Conservation (phyloP, 2,329 filamentous ascomycete genomes). For the Apiospora marii region DNA sequence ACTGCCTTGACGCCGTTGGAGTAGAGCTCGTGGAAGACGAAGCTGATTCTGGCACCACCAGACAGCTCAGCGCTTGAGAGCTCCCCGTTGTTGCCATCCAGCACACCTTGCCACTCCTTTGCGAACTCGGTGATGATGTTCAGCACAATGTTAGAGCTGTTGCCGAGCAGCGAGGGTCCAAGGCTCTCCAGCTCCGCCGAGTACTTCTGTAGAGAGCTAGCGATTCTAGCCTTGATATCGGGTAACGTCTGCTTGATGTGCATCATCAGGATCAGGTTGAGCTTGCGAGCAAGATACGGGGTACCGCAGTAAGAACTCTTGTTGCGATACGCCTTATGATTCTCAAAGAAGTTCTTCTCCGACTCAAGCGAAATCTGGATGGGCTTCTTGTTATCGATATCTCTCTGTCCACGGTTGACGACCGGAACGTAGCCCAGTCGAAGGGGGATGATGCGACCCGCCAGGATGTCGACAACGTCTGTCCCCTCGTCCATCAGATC, state of each 20-base stretch:
- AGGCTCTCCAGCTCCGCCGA: constrained; percentile 79
- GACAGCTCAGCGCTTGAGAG: constrained; percentile 94
- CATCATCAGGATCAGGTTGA: constrained; percentile 99
- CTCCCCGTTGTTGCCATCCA: constrained; percentile 97
- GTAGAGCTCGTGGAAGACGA: constrained; percentile 99
- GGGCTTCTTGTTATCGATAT: constrained; percentile 97
- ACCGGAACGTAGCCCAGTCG: constrained; percentile 96
- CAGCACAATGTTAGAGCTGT: constrained; percentile 94
- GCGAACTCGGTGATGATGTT: constrained; percentile 99
- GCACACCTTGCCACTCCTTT: constrained; percentile 94
- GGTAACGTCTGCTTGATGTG: constrained; percentile 99
- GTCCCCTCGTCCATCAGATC: constrained; percentile 46
- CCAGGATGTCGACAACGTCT: constrained; percentile 84
- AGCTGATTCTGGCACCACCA: constrained; percentile 96
- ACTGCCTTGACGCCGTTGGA: constrained; percentile 97
- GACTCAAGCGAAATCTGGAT: constrained; percentile 91
- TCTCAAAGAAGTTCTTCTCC: constrained; percentile 97
- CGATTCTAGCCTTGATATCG: constrained; percentile 96
- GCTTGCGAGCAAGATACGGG: constrained; percentile 93
- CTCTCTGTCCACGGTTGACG: constrained; percentile 95
- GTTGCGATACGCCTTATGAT: constrained; percentile 97
- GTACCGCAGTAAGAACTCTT: constrained; percentile 99
- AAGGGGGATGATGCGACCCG: constrained; percentile 94
- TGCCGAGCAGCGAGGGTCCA: constrained; percentile 93
- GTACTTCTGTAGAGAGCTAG: constrained; percentile 94